phyloP scores from a whole-genome alignment of 1,139 yeast genomes.

The Blastobotrys persicus region DNA sequence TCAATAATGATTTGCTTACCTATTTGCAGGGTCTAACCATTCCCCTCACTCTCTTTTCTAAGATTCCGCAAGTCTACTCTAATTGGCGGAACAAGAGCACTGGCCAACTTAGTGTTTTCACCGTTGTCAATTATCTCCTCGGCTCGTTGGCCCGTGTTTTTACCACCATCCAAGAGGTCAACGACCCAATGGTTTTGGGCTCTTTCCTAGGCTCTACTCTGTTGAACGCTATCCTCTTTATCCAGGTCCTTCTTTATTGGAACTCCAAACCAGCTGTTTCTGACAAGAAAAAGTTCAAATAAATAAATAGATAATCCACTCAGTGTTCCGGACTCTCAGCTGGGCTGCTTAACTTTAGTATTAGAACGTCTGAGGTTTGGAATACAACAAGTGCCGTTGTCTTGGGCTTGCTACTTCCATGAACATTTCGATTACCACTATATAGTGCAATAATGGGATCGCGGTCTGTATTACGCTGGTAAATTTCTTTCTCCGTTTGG shows the following conservation, averaged over 20 bases:
- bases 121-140: conserved; percentile 53
- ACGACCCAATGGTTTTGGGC: conserved; percentile 36
- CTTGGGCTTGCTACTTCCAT: too few relatives aligned
- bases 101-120: conserved; percentile 52
- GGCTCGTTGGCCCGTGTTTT: conserved; percentile 58
- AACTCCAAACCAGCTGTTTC: conserved; percentile 12
- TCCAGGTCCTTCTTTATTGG: conserved; percentile 40
- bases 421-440: too few relatives aligned
- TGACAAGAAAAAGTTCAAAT: conserved; percentile 6
- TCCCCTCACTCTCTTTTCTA: conserved; percentile 53
- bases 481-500: too few relatives aligned
- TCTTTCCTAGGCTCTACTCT: conserved; percentile 37
- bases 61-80: conserved; percentile 54
- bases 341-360: too few relatives aligned
- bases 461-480: too few relatives aligned
- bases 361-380: too few relatives aligned
- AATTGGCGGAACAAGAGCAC: conserved; percentile 52
- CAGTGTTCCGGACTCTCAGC: too few relatives aligned
- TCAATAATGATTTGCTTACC: conserved; percentile 30
- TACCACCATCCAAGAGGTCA: conserved; percentile 50
- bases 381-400: too few relatives aligned
- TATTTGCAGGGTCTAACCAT: conserved; percentile 50
- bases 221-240: conserved; percentile 37
- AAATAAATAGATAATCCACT: background rate
- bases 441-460: too few relatives aligned